Conservation (phyloP, 1,139 yeast species). For the Yamadazyma sp. region DNA sequence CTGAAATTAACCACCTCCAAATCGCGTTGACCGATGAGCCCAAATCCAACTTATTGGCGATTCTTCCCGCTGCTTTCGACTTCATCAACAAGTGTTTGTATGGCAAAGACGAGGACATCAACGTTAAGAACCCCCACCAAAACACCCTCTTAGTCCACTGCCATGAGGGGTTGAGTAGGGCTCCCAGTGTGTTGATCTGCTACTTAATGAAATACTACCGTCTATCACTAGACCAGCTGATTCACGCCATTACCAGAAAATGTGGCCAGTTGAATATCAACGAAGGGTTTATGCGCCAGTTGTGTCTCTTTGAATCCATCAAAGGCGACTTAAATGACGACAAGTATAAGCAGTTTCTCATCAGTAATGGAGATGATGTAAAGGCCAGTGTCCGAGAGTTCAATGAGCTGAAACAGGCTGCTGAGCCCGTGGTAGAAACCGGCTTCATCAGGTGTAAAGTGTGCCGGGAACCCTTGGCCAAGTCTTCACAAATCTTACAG, state of each 20-base stretch:
- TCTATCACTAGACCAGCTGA: constrained; percentile 57
- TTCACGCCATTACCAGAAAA: constrained; percentile 69
- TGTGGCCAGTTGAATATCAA: constrained; percentile 51
- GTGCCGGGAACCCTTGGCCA: constrained; percentile 62
- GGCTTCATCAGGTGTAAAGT: constrained; percentile 58
- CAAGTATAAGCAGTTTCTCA: constrained; percentile 28
- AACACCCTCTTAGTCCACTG: constrained; percentile 62
- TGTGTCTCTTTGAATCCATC: constrained; percentile 53
- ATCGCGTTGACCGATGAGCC: constrained; percentile 69
- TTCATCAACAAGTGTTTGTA: constrained; percentile 69
- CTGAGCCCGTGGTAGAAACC: constrained; percentile 8
- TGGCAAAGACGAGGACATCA: constrained; percentile 12
- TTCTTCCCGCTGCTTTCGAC: constrained; percentile 57
- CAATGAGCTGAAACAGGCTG: constrained; percentile 18
- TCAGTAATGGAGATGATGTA: constrained; percentile 24
- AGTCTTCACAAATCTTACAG: constrained; percentile 48
- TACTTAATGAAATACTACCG: constrained; percentile 76
- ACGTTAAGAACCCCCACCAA: constrained; percentile 29
- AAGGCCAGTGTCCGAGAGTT: constrained; percentile 7
- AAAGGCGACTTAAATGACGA: constrained; percentile 24
- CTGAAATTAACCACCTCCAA: constrained; percentile 42
- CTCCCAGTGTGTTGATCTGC: constrained; percentile 70
- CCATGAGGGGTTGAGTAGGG: constrained; percentile 87
- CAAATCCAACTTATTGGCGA: constrained; percentile 61
- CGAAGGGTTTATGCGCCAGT: constrained; percentile 70